phyloP scores from a whole-genome alignment of 140 eudicot genomes.

The Flaveria floridana region DNA sequence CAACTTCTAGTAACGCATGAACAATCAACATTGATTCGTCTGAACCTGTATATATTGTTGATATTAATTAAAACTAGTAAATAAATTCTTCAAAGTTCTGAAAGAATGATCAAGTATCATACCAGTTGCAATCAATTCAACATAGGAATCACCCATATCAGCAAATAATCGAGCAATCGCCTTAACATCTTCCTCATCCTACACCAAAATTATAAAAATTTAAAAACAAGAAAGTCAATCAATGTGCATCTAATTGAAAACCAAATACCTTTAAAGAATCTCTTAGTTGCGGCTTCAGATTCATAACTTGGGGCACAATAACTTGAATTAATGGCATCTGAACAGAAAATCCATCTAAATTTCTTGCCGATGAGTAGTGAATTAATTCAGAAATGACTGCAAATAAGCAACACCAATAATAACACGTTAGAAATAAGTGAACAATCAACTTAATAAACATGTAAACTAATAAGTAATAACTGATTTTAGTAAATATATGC shows the following conservation, averaged over 20 bases:
- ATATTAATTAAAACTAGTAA: not conserved
- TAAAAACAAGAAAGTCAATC: not conserved
- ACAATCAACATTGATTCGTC: slow-evolving; percentile 95
- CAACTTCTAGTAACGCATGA: slow-evolving; percentile 87
- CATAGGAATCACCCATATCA: slow-evolving; percentile 98
- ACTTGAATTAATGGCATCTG: slow-evolving; percentile 96
- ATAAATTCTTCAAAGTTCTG: slow-evolving; percentile 6
- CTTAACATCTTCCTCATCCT: slow-evolving; percentile 99
- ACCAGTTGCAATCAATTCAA: slow-evolving; percentile 97
- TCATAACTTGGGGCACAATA: slow-evolving; percentile 88
- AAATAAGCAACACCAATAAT: slow-evolving; percentile 29
- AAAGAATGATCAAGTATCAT: slow-evolving; percentile 24
- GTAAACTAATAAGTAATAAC: slow-evolving; percentile 19
- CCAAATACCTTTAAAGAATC: slow-evolving; percentile 82
- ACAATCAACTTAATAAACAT: slow-evolving; percentile 14
- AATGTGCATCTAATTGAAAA: slow-evolving; percentile 17
- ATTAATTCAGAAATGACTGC: slow-evolving; percentile 95
- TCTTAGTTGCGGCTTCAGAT: slow-evolving; percentile 77
- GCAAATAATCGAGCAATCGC: slow-evolving; percentile 97
- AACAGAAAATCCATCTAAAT: slow-evolving; percentile 55
- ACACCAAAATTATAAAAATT: slow-evolving; percentile 8
- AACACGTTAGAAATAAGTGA: slow-evolving; percentile 4
- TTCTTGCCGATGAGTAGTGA: slow-evolving; percentile 87
- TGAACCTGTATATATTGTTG: slow-evolving; percentile 61
- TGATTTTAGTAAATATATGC: slow-evolving; percentile 5